Base-by-base conservation (phyloP, 352 stramenopile species). In the Ophiocytium majus region DNA sequence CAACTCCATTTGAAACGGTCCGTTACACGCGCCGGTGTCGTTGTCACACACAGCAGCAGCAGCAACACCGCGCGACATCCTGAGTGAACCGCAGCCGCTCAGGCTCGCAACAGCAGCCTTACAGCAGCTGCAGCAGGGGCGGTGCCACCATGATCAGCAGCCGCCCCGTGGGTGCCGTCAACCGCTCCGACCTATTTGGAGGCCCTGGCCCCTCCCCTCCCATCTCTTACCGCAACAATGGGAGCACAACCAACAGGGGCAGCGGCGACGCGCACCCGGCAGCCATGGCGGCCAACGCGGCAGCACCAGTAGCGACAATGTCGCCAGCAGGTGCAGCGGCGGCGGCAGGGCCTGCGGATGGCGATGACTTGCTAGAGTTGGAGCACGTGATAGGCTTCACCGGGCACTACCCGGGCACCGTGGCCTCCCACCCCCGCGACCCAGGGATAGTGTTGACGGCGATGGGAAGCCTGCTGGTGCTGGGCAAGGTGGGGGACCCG, bases 321-420 rank as follows among this genome's bases (percentile, higher is more conserved):
- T 57, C 43, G 14, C 43, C 43, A 57, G 43, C 5, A 5, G 43
- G 43, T 57, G 43, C 14, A 14, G 5, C 43, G 14, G 43, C 43
- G 43, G 43, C 43, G 5, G 14, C 43, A 57, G 43, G 5, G 5
- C 43, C 43, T 57, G 43, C 43, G 43, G 5, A 5, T 14, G 66
- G 5, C 5, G 83, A 83, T 37, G 86, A 89, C 74, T 83, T 89
- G 83, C 85, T 92, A 33, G 90, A 92, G 78, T 82, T 92, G 14
- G 90, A 92, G 82, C 89, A 92, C 43, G 89, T 92, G 10, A 91
- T 92, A 33, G 90, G 90, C 17, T 92, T 89, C 85, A 91, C 89
- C 14, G 90, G 89, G 0, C 76, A 88, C 49, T 86, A 88, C 50
- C 74, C 63, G 36, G 63, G 85, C 79, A 89, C 86, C 17, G 49